Base-by-base conservation (phyloP, 768 basidiomycete genomes). In the Porpolomopsis calyptriformis region DNA sequence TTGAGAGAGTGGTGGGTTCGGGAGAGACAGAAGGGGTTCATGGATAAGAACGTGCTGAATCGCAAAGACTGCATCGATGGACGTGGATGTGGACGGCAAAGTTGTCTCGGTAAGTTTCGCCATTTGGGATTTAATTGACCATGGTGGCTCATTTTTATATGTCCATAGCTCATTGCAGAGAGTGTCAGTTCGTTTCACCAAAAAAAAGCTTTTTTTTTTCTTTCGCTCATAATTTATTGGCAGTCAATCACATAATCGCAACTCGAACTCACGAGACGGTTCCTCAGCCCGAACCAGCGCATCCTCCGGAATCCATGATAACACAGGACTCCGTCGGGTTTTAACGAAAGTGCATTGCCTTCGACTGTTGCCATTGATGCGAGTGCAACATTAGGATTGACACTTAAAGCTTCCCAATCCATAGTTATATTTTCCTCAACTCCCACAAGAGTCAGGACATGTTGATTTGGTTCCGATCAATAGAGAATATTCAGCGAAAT, bases 1-100 rank as follows among this genome's bases (percentile, higher is more conserved):
- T 56, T 89, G 36, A 77, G 72, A 49, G 84, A 81, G 31, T 90
- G 86, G 86, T 89, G 87, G 85, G 64, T 88, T 26, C 68, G 81
- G 41, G 85, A 89, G 61, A 74, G 86, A 23, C 72, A 69, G 62
- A 83, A 79, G 54, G 85, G 81, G 12, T 71, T 75, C 51, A 59
- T 83, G 43, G 78, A 79, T 34, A 71, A 70, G 38, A 58, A 57
- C 36, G 59, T 85, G n/a, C 58, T 70, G 53, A 70, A 61, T n/a
- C 69, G 84, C 31, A 75, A 74, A 25, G 81, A 89, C 55, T 90
- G 86, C 52, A 71, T 71, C 8, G 72, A 82, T 5, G 82, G 82
- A n/a, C 63, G 57, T 23, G 57, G 50, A 10, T 90, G 86, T 56
- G 53, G 55, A 29, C 72, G 67, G 46, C 85, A 87, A 59, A 78